Evolutionary conservation across 2,329 filamentous ascomycete species (phyloP), one percentile per base, ranked within the genome.

Genomic region (Myriosclerotinia duriaeana): DNA sequence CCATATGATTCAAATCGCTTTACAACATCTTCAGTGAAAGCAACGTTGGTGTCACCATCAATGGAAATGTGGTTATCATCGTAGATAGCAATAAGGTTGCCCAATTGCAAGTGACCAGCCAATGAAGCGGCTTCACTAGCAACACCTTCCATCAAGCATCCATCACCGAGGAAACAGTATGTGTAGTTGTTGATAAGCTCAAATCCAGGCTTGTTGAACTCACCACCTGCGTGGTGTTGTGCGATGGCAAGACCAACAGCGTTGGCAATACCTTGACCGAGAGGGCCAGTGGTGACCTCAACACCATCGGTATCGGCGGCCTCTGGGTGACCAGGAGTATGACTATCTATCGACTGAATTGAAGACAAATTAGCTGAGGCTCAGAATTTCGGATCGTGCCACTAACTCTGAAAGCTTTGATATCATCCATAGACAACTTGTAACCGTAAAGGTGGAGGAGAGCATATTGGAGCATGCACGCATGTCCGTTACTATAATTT

Each of bases 381-480:
- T 46, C 42, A 53, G 44, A 15, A 46, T 7, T 46, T 60, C 59
- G 26, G 54, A 61, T 46, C 1, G 15, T 34, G 12, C 50, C 36
- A 58, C 92, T 80, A 87, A 97, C 93, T 80, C 95, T 90, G 91
- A 99, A 99, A 76, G 84, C 82, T 88, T 98, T 99, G 75, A 99
- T 81, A 82, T 98, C 95, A 77, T 99, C 91, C 70, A 99, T 84
- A 77, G 87, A 86, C 74, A 99, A 76, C 71, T 82, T 87, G 80
- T 96, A 99, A 80, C 95, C 95, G 81, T 93, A 97, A 66, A 99
- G 86, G 85, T 99, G 95, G 76, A 99, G 90, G 74, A 99, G 87
- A 77, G 94, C 91, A 89, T 99, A 99, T 80, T 97, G 95, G 69
- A 99, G 92, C 93, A 99, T 97, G 87, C 95, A 99, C 76, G 90